These are phyloP conservation scores for Neurospora intermedia DNA, from an alignment of 495 filamentous ascomycete species.

Conservation along the genomic window DNA sequence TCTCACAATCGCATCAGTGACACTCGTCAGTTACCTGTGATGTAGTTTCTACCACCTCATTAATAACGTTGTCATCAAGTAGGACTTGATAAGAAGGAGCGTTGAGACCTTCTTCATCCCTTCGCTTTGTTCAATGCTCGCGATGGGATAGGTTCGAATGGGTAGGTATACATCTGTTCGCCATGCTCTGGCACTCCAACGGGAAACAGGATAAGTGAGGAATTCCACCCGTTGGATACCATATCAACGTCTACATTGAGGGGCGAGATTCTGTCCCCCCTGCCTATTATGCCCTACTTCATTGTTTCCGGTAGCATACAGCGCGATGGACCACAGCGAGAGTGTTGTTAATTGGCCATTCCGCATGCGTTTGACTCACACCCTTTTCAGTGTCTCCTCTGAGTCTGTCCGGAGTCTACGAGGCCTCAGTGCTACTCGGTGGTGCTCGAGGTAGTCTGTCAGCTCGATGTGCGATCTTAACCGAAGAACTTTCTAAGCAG, in stretches of 20 bases:
- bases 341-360: neutral
- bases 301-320: neutral
- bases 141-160: neutral
- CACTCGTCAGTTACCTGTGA: neutral
- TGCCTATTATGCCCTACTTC: neutral
- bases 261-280: neutral
- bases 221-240: too few relatives aligned
- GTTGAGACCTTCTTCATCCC: neutral
- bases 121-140: neutral
- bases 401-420: neutral
- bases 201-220: neutral
- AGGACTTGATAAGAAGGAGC: neutral
- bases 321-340: neutral
- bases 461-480: neutral
- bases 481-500: neutral
- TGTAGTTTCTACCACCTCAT: neutral
- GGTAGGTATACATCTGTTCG: neutral
- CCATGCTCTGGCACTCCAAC: neutral
- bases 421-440: neutral
- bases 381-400: neutral
- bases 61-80: neutral
- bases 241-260: neutral
- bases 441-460: neutral
- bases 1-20: neutral
- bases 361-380: neutral